A percentile compares a stretch with the other conserved stretches of the same genome.
These are phyloP conservation scores for Grigorovia transvaalensis DNA, from an alignment of 805 yeast genomes.

Conservation along the genomic window DNA sequence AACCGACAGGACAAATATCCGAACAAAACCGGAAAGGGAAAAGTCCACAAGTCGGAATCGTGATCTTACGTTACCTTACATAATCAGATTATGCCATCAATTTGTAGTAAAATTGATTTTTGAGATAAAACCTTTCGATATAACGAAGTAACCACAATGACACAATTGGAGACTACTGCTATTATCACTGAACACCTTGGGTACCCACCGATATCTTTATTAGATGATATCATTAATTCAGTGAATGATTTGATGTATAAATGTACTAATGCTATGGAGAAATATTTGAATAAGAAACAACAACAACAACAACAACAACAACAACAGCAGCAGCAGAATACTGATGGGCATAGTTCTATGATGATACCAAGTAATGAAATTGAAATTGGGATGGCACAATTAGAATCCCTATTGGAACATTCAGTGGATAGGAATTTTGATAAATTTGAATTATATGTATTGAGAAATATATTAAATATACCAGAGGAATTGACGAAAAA, in stretches of 20 bases:
- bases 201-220: constrained; percentile 67
- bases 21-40: no score
- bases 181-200: constrained; percentile 79
- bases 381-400: constrained; percentile 65
- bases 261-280: constrained; percentile 71
- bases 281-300: constrained; percentile 35
- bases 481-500: constrained; percentile 54
- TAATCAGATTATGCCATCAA: no score
- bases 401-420: constrained; percentile 66
- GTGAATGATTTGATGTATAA: constrained; percentile 77
- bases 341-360: constrained; percentile 1
- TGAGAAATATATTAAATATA: constrained; percentile 63
- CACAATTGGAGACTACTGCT: constrained; percentile 33
- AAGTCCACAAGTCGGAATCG: no score
- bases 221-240: constrained; percentile 82
- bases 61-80: no score
- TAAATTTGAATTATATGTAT: constrained; percentile 69
- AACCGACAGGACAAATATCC: background rate
- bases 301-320: background rate
- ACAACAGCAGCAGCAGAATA: constrained; percentile 3
- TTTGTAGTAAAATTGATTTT: no score
- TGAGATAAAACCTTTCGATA: background rate
- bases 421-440: constrained; percentile 77
- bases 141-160: constrained; percentile 16
- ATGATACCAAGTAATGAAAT: constrained; percentile 41